Percentiles rank a stretch among this genome's conserved stretches.
Conservation (phyloP, 352 stramenopile species). For the Phytophthora nicotianae region DNA sequence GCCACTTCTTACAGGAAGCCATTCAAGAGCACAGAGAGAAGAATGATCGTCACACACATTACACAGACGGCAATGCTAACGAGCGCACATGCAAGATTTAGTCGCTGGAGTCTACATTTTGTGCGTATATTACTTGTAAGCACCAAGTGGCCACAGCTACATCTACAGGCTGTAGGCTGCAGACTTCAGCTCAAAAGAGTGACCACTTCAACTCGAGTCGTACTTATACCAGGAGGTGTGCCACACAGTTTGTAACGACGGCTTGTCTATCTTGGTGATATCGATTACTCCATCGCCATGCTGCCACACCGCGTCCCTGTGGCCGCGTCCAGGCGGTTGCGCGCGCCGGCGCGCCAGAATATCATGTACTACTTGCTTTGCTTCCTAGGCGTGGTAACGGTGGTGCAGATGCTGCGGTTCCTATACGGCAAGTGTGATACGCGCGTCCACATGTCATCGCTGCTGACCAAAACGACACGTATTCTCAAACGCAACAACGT, state of each 20-base stretch:
- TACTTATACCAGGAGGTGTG: constrained; percentile 21
- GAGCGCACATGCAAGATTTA: too few relatives aligned
- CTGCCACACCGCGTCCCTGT: constrained; percentile 36
- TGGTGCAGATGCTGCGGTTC: constrained; percentile 57
- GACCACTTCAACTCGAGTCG: constrained; percentile 20
- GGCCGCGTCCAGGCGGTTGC: constrained; percentile 15
- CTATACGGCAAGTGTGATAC: constrained; percentile 82
- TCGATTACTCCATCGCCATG: constrained; percentile 26
- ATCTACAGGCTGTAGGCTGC: too few relatives aligned
- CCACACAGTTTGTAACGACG: constrained; percentile 22
- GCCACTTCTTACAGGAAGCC: background rate
- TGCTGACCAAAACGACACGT: constrained; percentile 69
- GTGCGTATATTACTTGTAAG: too few relatives aligned
- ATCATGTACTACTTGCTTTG: constrained; percentile 37
- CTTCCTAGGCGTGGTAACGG: constrained; percentile 30
- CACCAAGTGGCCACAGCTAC: too few relatives aligned
- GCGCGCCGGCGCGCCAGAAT: constrained; percentile 25
- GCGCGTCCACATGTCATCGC: constrained; percentile 62
- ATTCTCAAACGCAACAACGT: constrained; percentile 70
- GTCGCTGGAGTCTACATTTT: too few relatives aligned
- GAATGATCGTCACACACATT: too few relatives aligned
- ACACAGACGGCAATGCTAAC: too few relatives aligned
- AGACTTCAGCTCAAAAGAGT: too few relatives aligned
- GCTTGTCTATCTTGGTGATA: background rate
- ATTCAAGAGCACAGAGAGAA: too few relatives aligned